Percentiles rank a stretch among this genome's conserved stretches.
Conservation (phyloP, 108 stramenopile genomes). For the Conticribra guillardii region DNA sequence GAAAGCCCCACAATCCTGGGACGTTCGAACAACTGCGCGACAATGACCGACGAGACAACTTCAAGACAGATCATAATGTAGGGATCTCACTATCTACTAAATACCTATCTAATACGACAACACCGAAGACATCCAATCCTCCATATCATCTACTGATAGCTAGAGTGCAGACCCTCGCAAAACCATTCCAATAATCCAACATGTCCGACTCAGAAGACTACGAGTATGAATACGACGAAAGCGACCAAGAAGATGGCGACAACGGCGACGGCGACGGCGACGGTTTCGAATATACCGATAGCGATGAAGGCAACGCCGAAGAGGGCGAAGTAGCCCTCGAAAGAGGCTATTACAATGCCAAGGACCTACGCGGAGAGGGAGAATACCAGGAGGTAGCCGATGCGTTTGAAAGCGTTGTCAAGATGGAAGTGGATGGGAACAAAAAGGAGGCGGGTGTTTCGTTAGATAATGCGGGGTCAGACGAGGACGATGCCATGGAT, state of each 20-base stretch:
- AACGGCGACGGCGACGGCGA: conserved; percentile 79
- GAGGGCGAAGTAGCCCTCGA: conserved; percentile 82
- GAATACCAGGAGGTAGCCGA: conserved; percentile 61
- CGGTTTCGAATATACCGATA: conserved; percentile 89
- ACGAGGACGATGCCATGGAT: conserved; percentile 10
- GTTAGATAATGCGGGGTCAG: conserved; percentile 35
- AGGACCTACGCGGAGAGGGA: conserved; percentile 69
- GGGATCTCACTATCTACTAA: too few relatives aligned
- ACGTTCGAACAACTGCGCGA: too few relatives aligned
- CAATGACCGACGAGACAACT: too few relatives aligned
- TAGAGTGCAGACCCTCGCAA: too few relatives aligned
- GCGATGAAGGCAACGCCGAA: conserved; percentile 73
- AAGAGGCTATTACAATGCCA: conserved; percentile 94
- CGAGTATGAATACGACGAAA: conserved; percentile 58
- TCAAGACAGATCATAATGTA: too few relatives aligned
- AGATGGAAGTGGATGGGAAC: conserved; percentile 47
- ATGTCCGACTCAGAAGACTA: conserved; percentile 56
- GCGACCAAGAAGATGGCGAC: conserved; percentile 33
- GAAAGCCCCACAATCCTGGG: too few relatives aligned
- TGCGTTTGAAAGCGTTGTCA: conserved; percentile 80
- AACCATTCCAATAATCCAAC: too few relatives aligned
- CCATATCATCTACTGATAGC: too few relatives aligned
- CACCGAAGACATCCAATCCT: too few relatives aligned
- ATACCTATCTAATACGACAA: too few relatives aligned
- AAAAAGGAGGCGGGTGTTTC: conserved; percentile 26